Evolutionary conservation across 768 basidiomycete genomes (phyloP), one percentile per base, ranked within the genome.

Genomic region (Kwoniella sp.): DNA sequence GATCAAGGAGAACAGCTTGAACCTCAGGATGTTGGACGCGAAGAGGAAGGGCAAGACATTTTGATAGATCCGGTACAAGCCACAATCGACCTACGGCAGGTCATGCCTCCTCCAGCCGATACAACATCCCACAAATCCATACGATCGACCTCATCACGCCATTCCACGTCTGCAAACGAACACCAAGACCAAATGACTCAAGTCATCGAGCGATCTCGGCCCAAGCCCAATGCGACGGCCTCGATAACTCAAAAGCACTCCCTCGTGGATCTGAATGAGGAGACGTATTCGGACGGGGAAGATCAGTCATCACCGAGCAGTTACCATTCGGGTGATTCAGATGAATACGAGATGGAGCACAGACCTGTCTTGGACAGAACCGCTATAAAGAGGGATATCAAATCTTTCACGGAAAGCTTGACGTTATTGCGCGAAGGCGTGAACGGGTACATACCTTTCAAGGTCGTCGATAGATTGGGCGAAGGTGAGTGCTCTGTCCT

Each of bases 381-480:
- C 1, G 90, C 90, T 69, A 90, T 97, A 58, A 82, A 85, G 51
- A 82, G 84, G 45, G 95, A 99, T 81, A 93, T 98, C 48, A 76
- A 81, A 0, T 87, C 90, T 66, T 85, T 97, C 20, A 87, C 95
- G 3, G 89, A 90, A 80, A 84, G n/a, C 83, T 95, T 58, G 60
- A 45, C 45, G 17, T n/a, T 61, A 20, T 41, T 55, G 28, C 58
- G 37, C 15, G 60, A 48, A 26, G 67, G 52, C 17, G 23, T 51
- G 4, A 47, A 65, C 29, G 56, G 56, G 25, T 58, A 59, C 31
- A 75, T 83, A 2, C 84, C 90, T 69, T 98, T 95, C 83, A 85
- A 83, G 55, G 83, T 98, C 37, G 79, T 97, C 37, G 95, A 97
- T 82, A 86, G 94, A 0, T 86, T 99, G 0, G 96, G 96, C 15